Conservation (phyloP, 768 basidiomycete genomes). For the Lactarius sp. region DNA sequence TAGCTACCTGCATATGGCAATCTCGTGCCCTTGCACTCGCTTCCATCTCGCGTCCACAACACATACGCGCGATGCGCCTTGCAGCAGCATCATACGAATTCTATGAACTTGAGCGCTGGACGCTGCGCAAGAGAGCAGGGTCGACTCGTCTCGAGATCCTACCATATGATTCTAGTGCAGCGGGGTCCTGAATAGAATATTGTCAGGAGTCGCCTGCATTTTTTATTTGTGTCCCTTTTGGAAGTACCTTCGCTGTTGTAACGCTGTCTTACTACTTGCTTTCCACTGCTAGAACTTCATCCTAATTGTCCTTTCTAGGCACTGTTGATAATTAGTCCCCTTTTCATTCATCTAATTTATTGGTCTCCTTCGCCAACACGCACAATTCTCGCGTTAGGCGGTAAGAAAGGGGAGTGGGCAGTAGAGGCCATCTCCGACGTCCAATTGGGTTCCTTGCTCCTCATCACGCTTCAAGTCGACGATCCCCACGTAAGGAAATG, state of each 20-base stretch:
- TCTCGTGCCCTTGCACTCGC: constrained; percentile 77
- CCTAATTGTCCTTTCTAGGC: too few species aligned
- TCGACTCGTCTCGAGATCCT: constrained; percentile 51
- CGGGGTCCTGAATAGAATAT: constrained; percentile 53
- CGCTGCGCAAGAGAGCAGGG: constrained; percentile 63
- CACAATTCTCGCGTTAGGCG: background rate
- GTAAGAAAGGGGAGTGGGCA: too few species aligned
- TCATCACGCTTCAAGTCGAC: too few species aligned
- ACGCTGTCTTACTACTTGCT: background rate
- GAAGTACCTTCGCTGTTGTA: background rate
- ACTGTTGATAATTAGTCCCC: background rate
- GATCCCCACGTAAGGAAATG: too few species aligned
- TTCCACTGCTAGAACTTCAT: background rate
- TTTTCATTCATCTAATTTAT: too few species aligned
- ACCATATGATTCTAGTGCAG: constrained; percentile 57
- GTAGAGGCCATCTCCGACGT: too few species aligned
- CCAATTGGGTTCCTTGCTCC: too few species aligned
- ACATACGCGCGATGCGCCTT: constrained; percentile 77
- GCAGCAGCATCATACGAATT: constrained; percentile 72
- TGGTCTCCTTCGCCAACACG: background rate
- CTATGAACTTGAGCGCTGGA: constrained; percentile 73
- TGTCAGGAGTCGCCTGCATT: background rate
- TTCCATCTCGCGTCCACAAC: constrained; percentile 75
- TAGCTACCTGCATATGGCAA: constrained; percentile 96
- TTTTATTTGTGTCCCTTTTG: background rate